Conservation (phyloP, 208 protist genomes). For the Wallacemonas sp. region DNA sequence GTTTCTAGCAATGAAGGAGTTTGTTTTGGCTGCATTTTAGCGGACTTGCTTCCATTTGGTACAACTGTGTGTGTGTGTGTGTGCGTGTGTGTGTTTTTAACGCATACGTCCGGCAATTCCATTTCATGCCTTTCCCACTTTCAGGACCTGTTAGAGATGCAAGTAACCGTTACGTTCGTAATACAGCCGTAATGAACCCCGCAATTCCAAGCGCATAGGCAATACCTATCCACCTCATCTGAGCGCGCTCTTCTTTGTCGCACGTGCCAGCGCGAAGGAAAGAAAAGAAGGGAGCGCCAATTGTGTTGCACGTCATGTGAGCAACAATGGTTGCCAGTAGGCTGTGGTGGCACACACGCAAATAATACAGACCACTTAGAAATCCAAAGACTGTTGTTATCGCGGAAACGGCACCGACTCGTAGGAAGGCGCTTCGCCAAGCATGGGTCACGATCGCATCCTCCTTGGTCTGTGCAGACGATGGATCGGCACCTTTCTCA, state of each 20-base stretch:
- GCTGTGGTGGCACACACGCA: constrained; percentile 35
- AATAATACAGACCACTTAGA: constrained; percentile 62
- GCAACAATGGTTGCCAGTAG: constrained; percentile 37
- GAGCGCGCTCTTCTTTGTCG: not conserved
- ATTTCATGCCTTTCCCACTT: too few species aligned
- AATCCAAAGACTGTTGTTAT: constrained; percentile 55
- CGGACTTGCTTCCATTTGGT: too few species aligned
- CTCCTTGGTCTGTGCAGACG: not conserved
- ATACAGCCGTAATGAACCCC: too few species aligned
- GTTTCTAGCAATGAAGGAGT: too few species aligned
- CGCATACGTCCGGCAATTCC: too few species aligned
- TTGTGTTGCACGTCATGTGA: constrained; percentile 68
- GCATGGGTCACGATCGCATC: not conserved
- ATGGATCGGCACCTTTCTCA: constrained; percentile 8
- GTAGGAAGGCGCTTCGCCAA: constrained; percentile 19
- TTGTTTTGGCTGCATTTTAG: too few species aligned
- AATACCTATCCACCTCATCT: too few species aligned
- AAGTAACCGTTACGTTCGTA: too few species aligned
- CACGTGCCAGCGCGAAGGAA: constrained; percentile 16
- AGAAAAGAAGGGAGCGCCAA: constrained; percentile 49
- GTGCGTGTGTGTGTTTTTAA: too few species aligned
- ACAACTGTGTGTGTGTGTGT: too few species aligned
- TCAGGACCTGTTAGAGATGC: too few species aligned
- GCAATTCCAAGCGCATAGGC: too few species aligned
- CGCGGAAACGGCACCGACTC: constrained; percentile 18